Conservation (phyloP, 768 basidiomycete species). For the Suillus alpinus region DNA sequence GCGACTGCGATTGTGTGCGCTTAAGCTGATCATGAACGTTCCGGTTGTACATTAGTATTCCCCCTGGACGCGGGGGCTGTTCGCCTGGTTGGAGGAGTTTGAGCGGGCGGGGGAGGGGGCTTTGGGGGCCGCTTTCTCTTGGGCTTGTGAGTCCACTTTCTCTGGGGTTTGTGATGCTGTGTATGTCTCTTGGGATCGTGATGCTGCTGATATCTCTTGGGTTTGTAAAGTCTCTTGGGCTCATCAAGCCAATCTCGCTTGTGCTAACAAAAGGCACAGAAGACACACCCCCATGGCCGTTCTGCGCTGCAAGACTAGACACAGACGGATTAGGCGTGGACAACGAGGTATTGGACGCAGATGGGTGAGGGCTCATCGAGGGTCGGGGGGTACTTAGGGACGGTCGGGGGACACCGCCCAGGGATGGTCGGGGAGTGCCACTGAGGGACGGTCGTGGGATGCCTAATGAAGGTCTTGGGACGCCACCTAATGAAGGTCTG, state of each 20-base stretch:
- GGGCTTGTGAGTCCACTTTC: not conserved
- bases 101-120: conserved; percentile 24
- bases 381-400: conserved; percentile 27
- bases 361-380: conserved; percentile 2
- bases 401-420: conserved; percentile 18
- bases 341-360: not conserved
- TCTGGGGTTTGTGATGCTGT: not conserved
- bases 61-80: conserved; percentile 21
- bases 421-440: conserved; percentile 18
- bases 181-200: not conserved
- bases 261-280: conserved; percentile 7
- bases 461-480: conserved; percentile 2
- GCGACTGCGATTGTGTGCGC: conserved; percentile 11
- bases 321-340: conserved; percentile 3
- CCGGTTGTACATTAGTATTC: conserved; percentile 30
- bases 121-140: not conserved
- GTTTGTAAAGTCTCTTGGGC: not conserved
- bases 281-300: not conserved
- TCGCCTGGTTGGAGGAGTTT: conserved; percentile 26
- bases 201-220: not conserved
- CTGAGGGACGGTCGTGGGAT: conserved; percentile 9
- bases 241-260: not conserved
- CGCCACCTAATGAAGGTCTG: conserved; percentile 15
- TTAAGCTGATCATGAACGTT: conserved; percentile 35
- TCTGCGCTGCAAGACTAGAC: not conserved